Conservation (phyloP, 345 rosid species). For the Eucalyptus regnans region DNA sequence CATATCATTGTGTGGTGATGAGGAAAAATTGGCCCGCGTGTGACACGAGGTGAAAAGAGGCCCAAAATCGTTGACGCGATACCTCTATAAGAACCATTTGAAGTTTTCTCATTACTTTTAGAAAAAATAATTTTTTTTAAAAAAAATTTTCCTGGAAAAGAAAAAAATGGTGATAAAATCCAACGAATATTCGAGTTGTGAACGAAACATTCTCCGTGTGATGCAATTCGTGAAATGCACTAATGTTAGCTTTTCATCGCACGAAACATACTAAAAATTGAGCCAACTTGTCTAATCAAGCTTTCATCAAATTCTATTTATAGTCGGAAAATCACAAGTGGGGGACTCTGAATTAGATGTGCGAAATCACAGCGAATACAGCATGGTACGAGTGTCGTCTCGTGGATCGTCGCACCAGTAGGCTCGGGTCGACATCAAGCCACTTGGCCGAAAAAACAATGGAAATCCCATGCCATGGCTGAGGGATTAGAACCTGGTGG, state of each 20-base stretch:
- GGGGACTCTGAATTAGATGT: background rate
- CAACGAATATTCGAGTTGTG: background rate
- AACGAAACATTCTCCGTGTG: background rate
- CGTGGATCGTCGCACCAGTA: background rate
- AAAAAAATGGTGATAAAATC: background rate
- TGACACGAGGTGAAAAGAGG: background rate
- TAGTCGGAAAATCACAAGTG: background rate
- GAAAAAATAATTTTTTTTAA: background rate
- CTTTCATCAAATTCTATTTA: background rate
- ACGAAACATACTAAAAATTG: background rate
- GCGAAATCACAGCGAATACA: background rate
- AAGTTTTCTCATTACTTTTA: background rate
- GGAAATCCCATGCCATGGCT: background rate
- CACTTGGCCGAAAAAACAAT: background rate
- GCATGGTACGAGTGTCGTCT: background rate
- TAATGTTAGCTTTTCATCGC: background rate
- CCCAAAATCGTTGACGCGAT: background rate
- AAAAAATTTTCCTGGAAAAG: background rate
- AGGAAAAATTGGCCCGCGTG: background rate
- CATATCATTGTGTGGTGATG: background rate
- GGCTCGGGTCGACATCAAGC: background rate
- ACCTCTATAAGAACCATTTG: background rate
- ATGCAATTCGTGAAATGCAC: background rate
- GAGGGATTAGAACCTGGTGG: background rate
- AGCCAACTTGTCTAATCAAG: background rate